Evolutionary conservation across 2,329 filamentous ascomycete species (phyloP).

Genomic region (Colletotrichum brevisporum): DNA sequence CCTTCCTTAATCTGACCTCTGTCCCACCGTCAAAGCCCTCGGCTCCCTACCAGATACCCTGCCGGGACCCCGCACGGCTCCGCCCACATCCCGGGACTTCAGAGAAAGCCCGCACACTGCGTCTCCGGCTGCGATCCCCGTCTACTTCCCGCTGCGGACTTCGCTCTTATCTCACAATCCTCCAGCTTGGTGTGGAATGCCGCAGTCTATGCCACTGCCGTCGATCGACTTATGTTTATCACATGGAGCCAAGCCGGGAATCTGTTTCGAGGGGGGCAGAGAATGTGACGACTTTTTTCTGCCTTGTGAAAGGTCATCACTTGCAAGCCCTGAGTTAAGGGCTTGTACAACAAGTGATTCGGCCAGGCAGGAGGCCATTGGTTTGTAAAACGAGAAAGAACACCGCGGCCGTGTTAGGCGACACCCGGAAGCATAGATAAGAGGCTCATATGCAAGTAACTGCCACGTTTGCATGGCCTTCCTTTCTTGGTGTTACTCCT

Average conservation of each 20-base stretch:
- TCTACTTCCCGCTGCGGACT: slow-evolving; percentile 6
- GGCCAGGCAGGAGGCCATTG: too few relatives aligned
- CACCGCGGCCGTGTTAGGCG: too few relatives aligned
- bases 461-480: too few relatives aligned
- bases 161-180: neutral
- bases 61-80: slow-evolving; percentile 5
- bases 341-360: too few relatives aligned
- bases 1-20: slow-evolving; percentile 35
- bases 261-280: neutral
- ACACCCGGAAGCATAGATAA: too few relatives aligned
- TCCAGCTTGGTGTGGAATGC: neutral
- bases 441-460: too few relatives aligned
- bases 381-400: too few relatives aligned
- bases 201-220: neutral
- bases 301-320: too few relatives aligned
- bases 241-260: neutral
- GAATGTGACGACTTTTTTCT: neutral
- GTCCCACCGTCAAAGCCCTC: slow-evolving; percentile 14
- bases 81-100: slow-evolving; percentile 13
- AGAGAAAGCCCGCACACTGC: neutral
- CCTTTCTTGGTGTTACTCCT: too few relatives aligned
- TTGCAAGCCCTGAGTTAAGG: too few relatives aligned
- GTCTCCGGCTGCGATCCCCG: slow-evolving; percentile 1
- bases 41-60: neutral
- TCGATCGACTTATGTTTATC: neutral